phyloP scores from a whole-genome alignment of 345 rosid genomes.

The Xanthoceras sorbifolium region DNA sequence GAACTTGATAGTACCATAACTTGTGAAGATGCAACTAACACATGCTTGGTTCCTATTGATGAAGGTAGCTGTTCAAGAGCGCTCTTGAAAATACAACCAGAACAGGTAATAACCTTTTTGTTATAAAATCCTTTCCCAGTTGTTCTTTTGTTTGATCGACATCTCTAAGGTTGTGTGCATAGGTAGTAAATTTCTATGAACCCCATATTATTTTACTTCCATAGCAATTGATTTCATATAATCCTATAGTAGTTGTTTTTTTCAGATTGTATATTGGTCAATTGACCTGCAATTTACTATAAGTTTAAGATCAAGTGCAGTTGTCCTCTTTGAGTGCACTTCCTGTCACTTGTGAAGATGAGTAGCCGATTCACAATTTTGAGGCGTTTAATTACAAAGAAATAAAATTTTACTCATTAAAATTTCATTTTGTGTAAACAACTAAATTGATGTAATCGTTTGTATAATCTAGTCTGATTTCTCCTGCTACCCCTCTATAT shows the following conservation, averaged over 20 bases:
- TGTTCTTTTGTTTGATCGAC: neutral
- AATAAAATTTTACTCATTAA: neutral
- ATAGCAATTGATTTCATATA: neutral
- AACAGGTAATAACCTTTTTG: constrained; percentile 40
- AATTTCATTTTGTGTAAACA: neutral
- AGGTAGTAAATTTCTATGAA: neutral
- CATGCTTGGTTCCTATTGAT: constrained; percentile 26
- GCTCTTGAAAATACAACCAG: constrained; percentile 26
- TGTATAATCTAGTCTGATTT: neutral
- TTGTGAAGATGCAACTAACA: constrained; percentile 32
- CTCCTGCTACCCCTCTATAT: neutral
- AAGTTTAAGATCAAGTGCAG: neutral
- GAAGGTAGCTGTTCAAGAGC: constrained; percentile 26
- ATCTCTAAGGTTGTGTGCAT: constrained; percentile 7
- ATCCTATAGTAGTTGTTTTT: neutral
- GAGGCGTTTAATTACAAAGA: neutral
- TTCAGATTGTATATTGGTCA: neutral
- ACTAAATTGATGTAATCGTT: neutral
- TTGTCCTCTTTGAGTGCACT: neutral
- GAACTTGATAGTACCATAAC: constrained; percentile 26
- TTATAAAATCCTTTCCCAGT: neutral
- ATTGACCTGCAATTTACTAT: neutral
- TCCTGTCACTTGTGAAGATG: neutral
- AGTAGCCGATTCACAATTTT: neutral
- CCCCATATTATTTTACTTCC: neutral